phyloP scores from a whole-genome alignment of 805 yeast species.

The Kodamaea neixiangensis region DNA sequence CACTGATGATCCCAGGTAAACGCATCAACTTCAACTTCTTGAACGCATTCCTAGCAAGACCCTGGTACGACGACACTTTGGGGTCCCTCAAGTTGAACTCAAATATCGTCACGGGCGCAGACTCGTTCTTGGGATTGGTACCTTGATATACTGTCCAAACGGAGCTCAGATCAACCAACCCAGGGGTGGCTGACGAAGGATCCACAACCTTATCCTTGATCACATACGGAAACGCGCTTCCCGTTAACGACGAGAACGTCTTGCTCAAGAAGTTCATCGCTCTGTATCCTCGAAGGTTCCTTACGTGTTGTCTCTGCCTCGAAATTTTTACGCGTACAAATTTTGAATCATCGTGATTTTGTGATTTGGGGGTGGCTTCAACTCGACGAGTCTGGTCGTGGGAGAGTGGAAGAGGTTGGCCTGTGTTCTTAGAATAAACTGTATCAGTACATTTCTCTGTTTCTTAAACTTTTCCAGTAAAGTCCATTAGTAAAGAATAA shows the following conservation, averaged over 20 bases:
- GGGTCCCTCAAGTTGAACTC: constrained; percentile 55
- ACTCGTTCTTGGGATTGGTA: constrained; percentile 50
- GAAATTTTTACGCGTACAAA: constrained; percentile 4
- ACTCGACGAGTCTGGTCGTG: too few species aligned
- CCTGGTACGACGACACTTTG: constrained; percentile 24
- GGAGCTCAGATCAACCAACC: constrained; percentile 28
- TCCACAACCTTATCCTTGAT: constrained; percentile 47
- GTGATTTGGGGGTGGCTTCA: too few species aligned
- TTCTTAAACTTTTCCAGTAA: too few species aligned
- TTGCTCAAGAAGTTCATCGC: constrained; percentile 69
- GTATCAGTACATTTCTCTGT: too few species aligned
- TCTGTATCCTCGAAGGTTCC: background rate
- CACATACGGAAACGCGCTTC: constrained; percentile 58
- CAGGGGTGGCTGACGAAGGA: constrained; percentile 17
- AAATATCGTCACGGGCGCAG: constrained; percentile 60
- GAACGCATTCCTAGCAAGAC: constrained; percentile 38
- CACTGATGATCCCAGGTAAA: constrained; percentile 67
- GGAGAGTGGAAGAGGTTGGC: too few species aligned
- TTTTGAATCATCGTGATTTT: too few species aligned
- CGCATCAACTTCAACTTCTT: constrained; percentile 55
- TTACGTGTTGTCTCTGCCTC: background rate
- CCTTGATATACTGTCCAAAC: constrained; percentile 72
- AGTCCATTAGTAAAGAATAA: too few species aligned
- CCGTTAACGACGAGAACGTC: constrained; percentile 59
- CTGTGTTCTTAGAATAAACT: too few species aligned